A percentile compares a stretch with the other conserved stretches of the same genome.
Evolutionary conservation across 768 basidiomycete species (phyloP).

Genomic region (Phylloporus rhodoxanthus): DNA sequence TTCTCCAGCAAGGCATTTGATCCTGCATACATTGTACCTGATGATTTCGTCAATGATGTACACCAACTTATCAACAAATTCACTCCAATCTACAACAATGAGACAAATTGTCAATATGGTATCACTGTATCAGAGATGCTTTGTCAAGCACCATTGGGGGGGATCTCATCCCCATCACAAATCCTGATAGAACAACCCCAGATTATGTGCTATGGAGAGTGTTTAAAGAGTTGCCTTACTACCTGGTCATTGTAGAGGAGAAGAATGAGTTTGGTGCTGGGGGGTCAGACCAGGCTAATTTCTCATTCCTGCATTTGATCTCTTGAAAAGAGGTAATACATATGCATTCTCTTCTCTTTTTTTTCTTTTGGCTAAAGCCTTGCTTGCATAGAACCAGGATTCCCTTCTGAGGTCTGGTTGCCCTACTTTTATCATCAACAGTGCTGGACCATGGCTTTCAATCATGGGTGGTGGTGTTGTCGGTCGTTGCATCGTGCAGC

Average conservation of each 20-base stretch:
- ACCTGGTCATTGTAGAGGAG: slow-evolving; percentile 19
- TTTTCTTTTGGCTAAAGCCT: neutral
- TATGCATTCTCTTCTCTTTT: neutral
- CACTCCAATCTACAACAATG: slow-evolving; percentile 8
- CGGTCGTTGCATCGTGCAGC: slow-evolving; percentile 25
- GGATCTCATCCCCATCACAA: neutral
- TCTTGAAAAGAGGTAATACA: slow-evolving; percentile 6
- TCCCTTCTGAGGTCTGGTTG: slow-evolving; percentile 20
- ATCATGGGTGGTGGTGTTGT: slow-evolving; percentile 32
- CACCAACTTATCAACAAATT: slow-evolving; percentile 11
- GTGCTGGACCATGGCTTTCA: slow-evolving; percentile 22
- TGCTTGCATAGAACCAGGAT: slow-evolving; percentile 1
- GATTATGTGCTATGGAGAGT: neutral
- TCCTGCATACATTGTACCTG: slow-evolving; percentile 1
- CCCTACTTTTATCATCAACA: slow-evolving; percentile 24
- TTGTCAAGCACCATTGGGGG: neutral
- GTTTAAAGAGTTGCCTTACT: neutral
- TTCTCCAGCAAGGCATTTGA: slow-evolving; percentile 22
- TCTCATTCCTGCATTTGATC: slow-evolving; percentile 19
- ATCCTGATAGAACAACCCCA: neutral
- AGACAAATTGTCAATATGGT: neutral
- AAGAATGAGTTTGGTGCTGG: slow-evolving; percentile 12
- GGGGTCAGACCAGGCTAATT: slow-evolving; percentile 30
- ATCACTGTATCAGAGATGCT: neutral
- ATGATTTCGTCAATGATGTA: slow-evolving; percentile 3